These are phyloP conservation scores for Neurospora discreta DNA, from an alignment of 495 filamentous ascomycete species.

Conservation along the genomic window DNA sequence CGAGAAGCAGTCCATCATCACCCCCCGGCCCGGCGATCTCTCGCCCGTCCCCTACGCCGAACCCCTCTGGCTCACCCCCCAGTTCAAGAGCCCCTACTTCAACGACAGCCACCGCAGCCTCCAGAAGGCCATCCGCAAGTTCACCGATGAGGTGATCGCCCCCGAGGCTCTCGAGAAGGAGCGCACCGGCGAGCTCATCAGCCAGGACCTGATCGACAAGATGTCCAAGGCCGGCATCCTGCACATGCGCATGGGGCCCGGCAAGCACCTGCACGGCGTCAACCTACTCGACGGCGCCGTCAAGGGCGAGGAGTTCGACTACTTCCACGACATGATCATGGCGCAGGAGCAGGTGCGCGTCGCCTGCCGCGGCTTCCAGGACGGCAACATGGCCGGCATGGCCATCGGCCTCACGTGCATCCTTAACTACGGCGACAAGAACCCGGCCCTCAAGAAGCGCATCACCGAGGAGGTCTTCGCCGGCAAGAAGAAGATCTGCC, in stretches of 20 bases:
- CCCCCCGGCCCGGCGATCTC: constrained; percentile 58
- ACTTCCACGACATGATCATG: constrained; percentile 73
- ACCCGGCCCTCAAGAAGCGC: constrained; percentile 52
- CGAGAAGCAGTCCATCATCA: constrained; percentile 63
- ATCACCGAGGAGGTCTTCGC: constrained; percentile 62
- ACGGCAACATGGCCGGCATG: constrained; percentile 64
- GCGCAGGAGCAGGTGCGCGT: constrained; percentile 61
- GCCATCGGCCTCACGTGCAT: constrained; percentile 73
- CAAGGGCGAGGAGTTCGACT: constrained; percentile 73
- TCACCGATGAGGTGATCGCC: constrained; percentile 56
- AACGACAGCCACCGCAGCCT: constrained; percentile 62
- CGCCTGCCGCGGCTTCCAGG: constrained; percentile 57
- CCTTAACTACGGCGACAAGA: constrained; percentile 60
- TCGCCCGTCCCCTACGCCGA: constrained; percentile 72
- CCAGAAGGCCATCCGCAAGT: constrained; percentile 61
- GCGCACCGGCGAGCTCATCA: constrained; percentile 60
- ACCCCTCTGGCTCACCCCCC: constrained; percentile 66
- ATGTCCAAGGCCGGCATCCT: constrained; percentile 66
- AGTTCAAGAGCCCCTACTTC: constrained; percentile 76
- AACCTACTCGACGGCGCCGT: constrained; percentile 58
- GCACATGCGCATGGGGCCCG: constrained; percentile 76
- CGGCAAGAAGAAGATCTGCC: constrained; percentile 77
- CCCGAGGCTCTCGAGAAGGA: constrained; percentile 76
- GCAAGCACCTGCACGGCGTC: constrained; percentile 66
- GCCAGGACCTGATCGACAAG: constrained; percentile 63